These are phyloP conservation scores for Ogataea nonfermentans DNA, from an alignment of 805 yeast species.

Conservation along the genomic window DNA sequence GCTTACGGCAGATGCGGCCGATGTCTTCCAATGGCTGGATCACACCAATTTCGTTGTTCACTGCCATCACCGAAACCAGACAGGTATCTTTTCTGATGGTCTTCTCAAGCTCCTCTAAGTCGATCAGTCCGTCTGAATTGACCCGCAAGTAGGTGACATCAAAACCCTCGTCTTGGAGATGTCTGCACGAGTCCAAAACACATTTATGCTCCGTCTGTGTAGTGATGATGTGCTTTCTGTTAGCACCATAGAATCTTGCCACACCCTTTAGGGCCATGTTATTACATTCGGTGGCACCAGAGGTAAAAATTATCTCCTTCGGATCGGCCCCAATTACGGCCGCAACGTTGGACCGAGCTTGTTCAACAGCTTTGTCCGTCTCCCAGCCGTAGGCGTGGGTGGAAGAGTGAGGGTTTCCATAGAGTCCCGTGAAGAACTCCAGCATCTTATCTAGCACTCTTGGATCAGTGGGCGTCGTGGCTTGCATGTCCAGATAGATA, in stretches of 20 bases:
- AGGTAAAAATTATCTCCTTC: conserved; percentile 93
- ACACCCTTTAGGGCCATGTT: conserved; percentile 96
- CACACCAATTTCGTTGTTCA: conserved; percentile 97
- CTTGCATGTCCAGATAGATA: conserved; percentile 95
- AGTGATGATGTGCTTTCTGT: conserved; percentile 92
- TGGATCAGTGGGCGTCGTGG: conserved; percentile 98
- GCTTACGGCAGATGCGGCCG: conserved; percentile 78
- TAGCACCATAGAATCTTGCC: conserved; percentile 84
- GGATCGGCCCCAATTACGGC: conserved; percentile 87
- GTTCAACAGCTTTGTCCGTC: conserved; percentile 87
- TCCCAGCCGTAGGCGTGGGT: conserved; percentile 99
- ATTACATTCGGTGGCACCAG: conserved; percentile 97
- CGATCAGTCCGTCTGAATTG: conserved; percentile 71
- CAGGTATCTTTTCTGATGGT: conserved; percentile 90
- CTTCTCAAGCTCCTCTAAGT: conserved; percentile 70
- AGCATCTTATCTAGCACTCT: conserved; percentile 89
- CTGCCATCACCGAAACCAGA: conserved; percentile 92
- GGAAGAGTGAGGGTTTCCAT: conserved; percentile 97
- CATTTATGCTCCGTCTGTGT: conserved; percentile 98
- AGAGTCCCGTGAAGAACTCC: conserved; percentile 83
- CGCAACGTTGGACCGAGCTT: conserved; percentile 81
- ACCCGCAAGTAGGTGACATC: conserved; percentile 94
- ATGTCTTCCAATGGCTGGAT: conserved; percentile 94
- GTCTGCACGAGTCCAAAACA: conserved; percentile 94
- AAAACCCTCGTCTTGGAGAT: conserved; percentile 93